These are phyloP conservation scores for Cyberlindnera meyerae DNA, from an alignment of 805 yeast species.

Conservation along the genomic window DNA sequence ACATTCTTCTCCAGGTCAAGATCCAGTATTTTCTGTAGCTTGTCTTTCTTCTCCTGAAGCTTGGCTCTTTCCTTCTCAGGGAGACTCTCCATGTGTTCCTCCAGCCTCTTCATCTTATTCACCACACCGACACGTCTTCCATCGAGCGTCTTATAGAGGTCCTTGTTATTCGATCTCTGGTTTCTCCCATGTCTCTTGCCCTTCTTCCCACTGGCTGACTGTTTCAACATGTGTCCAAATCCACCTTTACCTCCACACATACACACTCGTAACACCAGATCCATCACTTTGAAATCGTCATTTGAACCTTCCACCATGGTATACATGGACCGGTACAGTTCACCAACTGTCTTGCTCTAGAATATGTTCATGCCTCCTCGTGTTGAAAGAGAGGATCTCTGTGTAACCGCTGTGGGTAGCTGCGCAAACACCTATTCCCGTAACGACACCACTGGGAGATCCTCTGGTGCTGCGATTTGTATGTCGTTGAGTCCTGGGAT, in stretches of 20 bases:
- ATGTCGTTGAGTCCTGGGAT: background rate
- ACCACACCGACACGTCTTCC: constrained; percentile 36
- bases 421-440: background rate
- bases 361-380: background rate
- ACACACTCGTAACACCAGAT: constrained; percentile 31
- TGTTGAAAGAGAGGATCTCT: background rate
- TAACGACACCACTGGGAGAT: background rate
- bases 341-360: background rate
- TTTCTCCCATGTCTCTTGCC: constrained; percentile 22
- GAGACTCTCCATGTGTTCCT: constrained; percentile 21
- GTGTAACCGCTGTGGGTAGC: background rate
- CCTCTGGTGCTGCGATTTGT: background rate
- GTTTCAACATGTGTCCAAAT: constrained; percentile 38
- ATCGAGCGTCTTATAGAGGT: constrained; percentile 36
- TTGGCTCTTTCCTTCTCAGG: constrained; percentile 16
- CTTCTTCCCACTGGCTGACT: constrained; percentile 36
- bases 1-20: constrained; percentile 25
- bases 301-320: background rate
- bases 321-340: background rate
- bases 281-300: constrained; percentile 8
- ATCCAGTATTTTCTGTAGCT: constrained; percentile 31
- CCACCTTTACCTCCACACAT: constrained; percentile 53
- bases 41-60: constrained; percentile 32
- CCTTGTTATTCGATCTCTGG: constrained; percentile 24
- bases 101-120: constrained; percentile 33